These are phyloP conservation scores for Rosa persica DNA, from an alignment of 306 rosid genomes.

Conservation along the genomic window DNA sequence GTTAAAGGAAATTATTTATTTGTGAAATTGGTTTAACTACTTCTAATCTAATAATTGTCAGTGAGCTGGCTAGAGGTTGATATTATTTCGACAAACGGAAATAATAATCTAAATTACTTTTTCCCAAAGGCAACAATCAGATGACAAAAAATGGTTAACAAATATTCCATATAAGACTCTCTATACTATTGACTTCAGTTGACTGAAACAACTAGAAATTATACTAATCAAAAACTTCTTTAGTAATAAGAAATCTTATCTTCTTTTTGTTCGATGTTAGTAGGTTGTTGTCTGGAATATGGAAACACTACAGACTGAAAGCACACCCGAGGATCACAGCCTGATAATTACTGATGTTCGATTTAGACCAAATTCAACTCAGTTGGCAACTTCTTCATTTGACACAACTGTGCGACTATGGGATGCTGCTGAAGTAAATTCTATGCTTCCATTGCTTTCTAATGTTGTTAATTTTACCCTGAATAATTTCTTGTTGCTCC, in stretches of 20 bases:
- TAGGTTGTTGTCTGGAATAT: slow-evolving; percentile 94
- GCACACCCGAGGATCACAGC: slow-evolving; percentile 67
- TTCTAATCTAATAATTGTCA: not conserved
- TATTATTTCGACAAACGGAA: not conserved
- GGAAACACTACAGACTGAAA: slow-evolving; percentile 81
- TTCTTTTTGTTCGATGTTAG: slow-evolving; percentile 25
- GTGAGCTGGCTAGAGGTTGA: not conserved
- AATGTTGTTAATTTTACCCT: not conserved
- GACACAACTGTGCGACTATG: slow-evolving; percentile 88
- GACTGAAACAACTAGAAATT: not conserved
- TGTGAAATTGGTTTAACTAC: not conserved
- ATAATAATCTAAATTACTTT: not conserved
- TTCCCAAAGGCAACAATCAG: not conserved
- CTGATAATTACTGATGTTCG: slow-evolving; percentile 83
- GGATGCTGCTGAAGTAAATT: slow-evolving; percentile 87
- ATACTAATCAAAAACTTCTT: not conserved
- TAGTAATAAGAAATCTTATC: slow-evolving; percentile 23
- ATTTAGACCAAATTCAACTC: slow-evolving; percentile 88
- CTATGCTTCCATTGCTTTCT: slow-evolving; percentile 3
- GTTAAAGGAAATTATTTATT: not conserved
- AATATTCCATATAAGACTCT: not conserved
- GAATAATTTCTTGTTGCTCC: not conserved
- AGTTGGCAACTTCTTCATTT: slow-evolving; percentile 91
- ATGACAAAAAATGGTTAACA: not conserved
- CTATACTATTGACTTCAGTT: not conserved